Evolutionary conservation across 2,329 filamentous ascomycete species (phyloP).

Genomic region (Magnaporthales sp.): DNA sequence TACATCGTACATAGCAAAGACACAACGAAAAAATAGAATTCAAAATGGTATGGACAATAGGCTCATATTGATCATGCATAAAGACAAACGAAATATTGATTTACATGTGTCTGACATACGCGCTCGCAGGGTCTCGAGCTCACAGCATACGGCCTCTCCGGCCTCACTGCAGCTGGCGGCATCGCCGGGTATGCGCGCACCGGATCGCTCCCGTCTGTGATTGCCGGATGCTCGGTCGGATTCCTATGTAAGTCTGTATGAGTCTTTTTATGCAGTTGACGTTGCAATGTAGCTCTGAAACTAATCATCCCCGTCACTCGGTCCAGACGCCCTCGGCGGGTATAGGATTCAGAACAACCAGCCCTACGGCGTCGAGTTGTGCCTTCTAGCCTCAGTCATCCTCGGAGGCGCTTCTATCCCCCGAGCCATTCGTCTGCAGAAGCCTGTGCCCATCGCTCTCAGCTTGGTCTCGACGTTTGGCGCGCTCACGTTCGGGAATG

Average conservation of each 20-base stretch:
- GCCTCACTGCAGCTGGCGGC: constrained; percentile 78
- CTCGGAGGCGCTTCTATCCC: constrained; percentile 80
- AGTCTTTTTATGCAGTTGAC: not conserved
- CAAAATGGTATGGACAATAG: not conserved
- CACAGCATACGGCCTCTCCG: constrained; percentile 70
- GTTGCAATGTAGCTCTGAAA: not conserved
- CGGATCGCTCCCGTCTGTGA: constrained; percentile 77
- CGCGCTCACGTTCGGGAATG: constrained; percentile 69
- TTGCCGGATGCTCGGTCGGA: constrained; percentile 78
- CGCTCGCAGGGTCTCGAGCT: constrained; percentile 17
- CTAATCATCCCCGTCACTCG: not conserved
- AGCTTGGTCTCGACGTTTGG: constrained; percentile 74
- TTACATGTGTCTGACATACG: not conserved
- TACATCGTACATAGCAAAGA: not conserved
- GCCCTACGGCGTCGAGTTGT: constrained; percentile 78
- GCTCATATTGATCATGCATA: not conserved
- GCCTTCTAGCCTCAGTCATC: constrained; percentile 79
- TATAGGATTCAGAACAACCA: constrained; percentile 68
- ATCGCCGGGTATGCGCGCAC: constrained; percentile 80
- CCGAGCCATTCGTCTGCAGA: constrained; percentile 71
- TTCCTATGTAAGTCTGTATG: constrained; percentile 38
- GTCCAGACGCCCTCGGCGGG: constrained; percentile 64
- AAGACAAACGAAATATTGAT: not conserved
- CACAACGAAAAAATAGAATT: not conserved
- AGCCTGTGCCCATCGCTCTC: constrained; percentile 75